Conservation (phyloP, 257 asterid genomes). For the Plantago elongata region DNA sequence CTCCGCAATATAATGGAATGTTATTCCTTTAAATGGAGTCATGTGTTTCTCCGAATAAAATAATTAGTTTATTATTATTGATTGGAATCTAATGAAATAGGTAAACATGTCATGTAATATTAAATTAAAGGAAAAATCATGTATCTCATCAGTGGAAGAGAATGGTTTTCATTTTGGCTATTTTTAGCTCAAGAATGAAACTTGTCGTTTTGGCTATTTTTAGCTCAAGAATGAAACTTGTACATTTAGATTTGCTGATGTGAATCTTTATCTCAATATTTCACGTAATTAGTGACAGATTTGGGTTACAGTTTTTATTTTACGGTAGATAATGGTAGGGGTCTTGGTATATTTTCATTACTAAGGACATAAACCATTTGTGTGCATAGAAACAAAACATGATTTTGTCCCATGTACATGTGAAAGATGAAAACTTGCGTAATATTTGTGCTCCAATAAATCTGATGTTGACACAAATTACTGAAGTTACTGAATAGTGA, state of each 20-base stretch:
- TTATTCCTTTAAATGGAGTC: background rate
- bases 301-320: slow-evolving; percentile 10
- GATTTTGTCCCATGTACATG: background rate
- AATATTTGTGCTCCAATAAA: background rate
- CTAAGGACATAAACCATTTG: background rate
- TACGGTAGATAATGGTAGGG: background rate
- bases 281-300: too few relatives aligned
- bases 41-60: too few relatives aligned
- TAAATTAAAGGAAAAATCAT: too few relatives aligned
- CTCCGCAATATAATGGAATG: too few relatives aligned
- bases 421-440: background rate
- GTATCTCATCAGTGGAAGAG: slow-evolving; percentile 21
- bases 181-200: slow-evolving; percentile 19
- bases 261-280: too few relatives aligned
- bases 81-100: too few relatives aligned
- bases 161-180: slow-evolving; percentile 6
- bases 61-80: too few relatives aligned
- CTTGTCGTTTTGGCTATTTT: slow-evolving; percentile 16
- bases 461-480: background rate
- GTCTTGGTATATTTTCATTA: background rate
- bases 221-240: slow-evolving; percentile 20
- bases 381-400: background rate
- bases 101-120: too few relatives aligned
- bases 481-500: too few relatives aligned
- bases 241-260: slow-evolving; percentile 1